Percentiles rank a stretch among this genome's conserved stretches.
Evolutionary conservation across 2,329 filamentous ascomycete species (phyloP).

Genomic region (Mariannaea elegans): DNA sequence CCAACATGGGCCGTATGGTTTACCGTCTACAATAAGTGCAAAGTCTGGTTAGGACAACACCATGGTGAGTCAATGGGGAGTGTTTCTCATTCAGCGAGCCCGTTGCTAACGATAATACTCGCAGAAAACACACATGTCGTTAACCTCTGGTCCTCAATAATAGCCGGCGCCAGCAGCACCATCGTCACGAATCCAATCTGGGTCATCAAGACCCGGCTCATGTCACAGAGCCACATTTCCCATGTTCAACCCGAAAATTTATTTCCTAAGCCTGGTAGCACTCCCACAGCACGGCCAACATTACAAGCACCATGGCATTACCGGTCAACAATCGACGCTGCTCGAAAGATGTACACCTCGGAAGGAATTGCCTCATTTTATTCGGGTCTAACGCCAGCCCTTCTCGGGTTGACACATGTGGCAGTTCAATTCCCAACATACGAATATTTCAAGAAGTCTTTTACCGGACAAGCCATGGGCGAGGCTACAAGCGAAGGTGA

Average conservation of each 20-base stretch:
- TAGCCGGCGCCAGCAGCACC: conserved; percentile 92
- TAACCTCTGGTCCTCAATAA: conserved; percentile 88
- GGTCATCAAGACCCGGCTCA: conserved; percentile 98
- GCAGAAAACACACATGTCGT: conserved; percentile 79
- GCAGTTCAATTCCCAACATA: conserved; percentile 98
- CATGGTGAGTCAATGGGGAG: conserved; percentile 59
- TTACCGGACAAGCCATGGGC: conserved; percentile 91
- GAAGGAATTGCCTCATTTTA: conserved; percentile 94
- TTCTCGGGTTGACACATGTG: conserved; percentile 92
- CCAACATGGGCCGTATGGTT: conserved; percentile 99
- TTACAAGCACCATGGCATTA: conserved; percentile 88
- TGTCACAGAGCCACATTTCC: conserved; percentile 81
- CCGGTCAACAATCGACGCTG: conserved; percentile 86
- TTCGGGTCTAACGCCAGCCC: conserved; percentile 89
- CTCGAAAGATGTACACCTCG: conserved; percentile 91
- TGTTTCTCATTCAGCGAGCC: not conserved
- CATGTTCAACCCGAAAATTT: conserved; percentile 50
- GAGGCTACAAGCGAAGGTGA: conserved; percentile 55
- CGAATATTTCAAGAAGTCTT: conserved; percentile 88
- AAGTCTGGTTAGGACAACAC: conserved; percentile 74
- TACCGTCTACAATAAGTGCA: conserved; percentile 92
- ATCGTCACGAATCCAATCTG: conserved; percentile 97
- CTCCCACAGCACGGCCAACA: conserved; percentile 62
- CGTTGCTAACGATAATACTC: conserved; percentile 24
- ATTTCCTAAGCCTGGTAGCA: conserved; percentile 59